Evolutionary conservation across 148 eudicot species (phyloP), one percentile per base, ranked within the genome.

Genomic region (Limonium bicolor): DNA sequence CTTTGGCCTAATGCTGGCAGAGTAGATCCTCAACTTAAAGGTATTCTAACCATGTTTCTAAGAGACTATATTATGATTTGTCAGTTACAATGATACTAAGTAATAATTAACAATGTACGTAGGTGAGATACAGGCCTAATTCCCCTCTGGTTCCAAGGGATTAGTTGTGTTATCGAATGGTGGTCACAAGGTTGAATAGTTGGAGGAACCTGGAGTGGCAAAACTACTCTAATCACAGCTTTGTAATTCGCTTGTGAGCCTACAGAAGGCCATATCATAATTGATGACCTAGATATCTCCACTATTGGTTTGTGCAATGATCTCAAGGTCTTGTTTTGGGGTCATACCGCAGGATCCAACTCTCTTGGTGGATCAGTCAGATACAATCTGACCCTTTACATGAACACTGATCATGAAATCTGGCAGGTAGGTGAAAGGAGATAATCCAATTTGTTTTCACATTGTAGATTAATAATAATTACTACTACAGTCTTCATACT

Each of bases 101-200:
- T 18, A 1, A 9, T 13, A 16, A 33, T 11, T 33, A 33, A 8
- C 5, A 36, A 11, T 20, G 19, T 7, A 25, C 43, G 38, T 65
- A 62, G 73, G 56, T 71, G 13, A 63, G 44, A 48, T 71, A 71
- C 47, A 41, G 21, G 46, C 57, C 48, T 0, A 55, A 55, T 42
- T 23, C 63, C 11, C 77, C 72, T 3, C 25, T 62, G 12, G 72
- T 71, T 37, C 63, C 63, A 14, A 29, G 72, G 77, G 11, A 63
- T 66, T 13, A 66, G 53, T 46, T 71, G 66, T 23, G 42, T 53
- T 16, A 46, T 67, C 45, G 58, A 71, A 55, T 67, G 73, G 27
- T 70, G 73, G 45, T 31, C 52, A 15, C 60, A 59, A 40, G 35
- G 59, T 44, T 70, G 73, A 14, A 67, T 72, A 23, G 76, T 67